Evolutionary conservation across 2,329 filamentous ascomycete genomes (phyloP), one percentile per base, ranked within the genome.

Genomic region (Septoria petroselini): DNA sequence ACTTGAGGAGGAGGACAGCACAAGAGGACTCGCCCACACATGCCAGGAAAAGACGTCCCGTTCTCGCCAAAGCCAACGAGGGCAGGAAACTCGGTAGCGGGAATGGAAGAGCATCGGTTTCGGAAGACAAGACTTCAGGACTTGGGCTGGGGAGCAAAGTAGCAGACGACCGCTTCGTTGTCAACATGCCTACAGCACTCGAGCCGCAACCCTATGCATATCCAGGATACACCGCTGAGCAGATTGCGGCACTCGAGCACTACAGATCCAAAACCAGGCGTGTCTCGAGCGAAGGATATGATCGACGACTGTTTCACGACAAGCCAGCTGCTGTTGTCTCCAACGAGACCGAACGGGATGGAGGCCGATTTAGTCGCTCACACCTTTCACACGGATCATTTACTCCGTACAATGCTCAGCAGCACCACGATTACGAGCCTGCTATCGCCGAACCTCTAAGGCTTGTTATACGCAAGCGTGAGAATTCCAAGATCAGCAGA

Each of bases 101-200:
- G 8, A 52, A 42, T 18, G 48, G 7, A 21, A 33, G 21, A 35
- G 41, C 23, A 23, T 27, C 15, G 15, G 21, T 9, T 23, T 21
- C 14, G 17, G 25, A 12, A 18, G 18, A 15, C 25, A 21, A 18
- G 23, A 6, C 15, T 18, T 8, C 18, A 30, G 7, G 14, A 23
- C 4, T n/a, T 12, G 3, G 19, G 18, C 19, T 17, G 18, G 17
- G 30, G 18, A 25, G 8, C 8, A 39, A 21, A 17, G 38, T 50
- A 3, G 31, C 21, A 5, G 54, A 61, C 14, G 64, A 67, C 41
- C 53, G 55, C 11, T 64, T 67, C 43, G 51, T 68, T 7, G 52
- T 67, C 7, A 56, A 62, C 37, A 68, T 68, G 66, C 66, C 65
- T n/a, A 64, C 64, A 4, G 65, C 65, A 21, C 53, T 52, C 12